A percentile compares a stretch with the other conserved stretches of the same genome.
Evolutionary conservation across 306 rosid species (phyloP).

Genomic region (Trifolium repens): DNA sequence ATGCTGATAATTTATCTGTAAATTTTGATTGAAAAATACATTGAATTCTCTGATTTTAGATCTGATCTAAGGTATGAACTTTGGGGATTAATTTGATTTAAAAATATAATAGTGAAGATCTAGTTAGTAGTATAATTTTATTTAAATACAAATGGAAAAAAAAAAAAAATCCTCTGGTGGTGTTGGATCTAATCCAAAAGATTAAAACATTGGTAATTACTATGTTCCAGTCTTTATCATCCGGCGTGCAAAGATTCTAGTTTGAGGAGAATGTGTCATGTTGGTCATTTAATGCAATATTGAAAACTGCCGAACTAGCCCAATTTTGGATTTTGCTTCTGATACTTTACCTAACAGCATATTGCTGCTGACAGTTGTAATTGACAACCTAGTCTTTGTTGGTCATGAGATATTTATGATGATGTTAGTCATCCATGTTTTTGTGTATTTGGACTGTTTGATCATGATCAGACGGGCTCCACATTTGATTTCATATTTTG

Average conservation of each 20-base stretch:
- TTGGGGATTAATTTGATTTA: neutral
- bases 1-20: neutral
- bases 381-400: neutral
- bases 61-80: conserved; percentile 8
- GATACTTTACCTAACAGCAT: neutral
- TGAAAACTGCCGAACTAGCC: neutral
- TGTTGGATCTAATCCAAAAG: neutral
- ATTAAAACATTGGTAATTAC: neutral
- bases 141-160: neutral
- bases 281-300: conserved; percentile 12
- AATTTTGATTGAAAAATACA: neutral
- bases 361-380: neutral
- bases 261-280: neutral
- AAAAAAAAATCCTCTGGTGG: neutral
- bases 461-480: neutral
- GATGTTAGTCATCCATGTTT: neutral
- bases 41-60: conserved; percentile 20
- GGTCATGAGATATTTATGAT: neutral
- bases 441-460: neutral
- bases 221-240: neutral
- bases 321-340: conserved; percentile 6
- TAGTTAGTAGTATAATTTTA: neutral
- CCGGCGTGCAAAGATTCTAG: neutral
- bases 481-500: neutral
- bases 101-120: neutral